phyloP scores from a whole-genome alignment of 305 asterid species.

The Caryopteris hybrid region DNA sequence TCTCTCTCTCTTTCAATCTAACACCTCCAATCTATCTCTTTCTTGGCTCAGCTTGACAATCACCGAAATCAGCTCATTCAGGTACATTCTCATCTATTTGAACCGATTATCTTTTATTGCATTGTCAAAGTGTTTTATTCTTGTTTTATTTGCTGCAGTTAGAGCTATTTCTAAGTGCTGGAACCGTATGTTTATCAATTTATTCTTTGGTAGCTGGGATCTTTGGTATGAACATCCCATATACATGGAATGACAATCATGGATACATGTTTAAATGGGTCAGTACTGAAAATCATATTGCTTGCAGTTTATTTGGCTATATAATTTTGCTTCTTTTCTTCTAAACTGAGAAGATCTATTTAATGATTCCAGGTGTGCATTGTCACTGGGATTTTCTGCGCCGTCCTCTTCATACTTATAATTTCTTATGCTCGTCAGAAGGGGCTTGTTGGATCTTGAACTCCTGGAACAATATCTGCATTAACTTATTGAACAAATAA shows the following conservation, averaged over 20 bases:
- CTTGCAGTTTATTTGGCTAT: background rate
- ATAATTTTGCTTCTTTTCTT: background rate
- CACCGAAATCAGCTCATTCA: slow-evolving; percentile 96
- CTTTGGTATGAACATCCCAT: slow-evolving; percentile 93
- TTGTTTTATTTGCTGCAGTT: slow-evolving; percentile 41
- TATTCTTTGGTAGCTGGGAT: slow-evolving; percentile 73
- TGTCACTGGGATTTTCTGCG: slow-evolving; percentile 27
- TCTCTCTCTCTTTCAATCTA: background rate
- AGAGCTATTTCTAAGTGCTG: slow-evolving; percentile 85
- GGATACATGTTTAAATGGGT: slow-evolving; percentile 95
- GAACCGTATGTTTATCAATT: slow-evolving; percentile 58
- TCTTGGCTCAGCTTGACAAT: slow-evolving; percentile 72
- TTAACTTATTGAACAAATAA: no score
- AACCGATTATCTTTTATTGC: background rate
- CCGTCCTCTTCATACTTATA: slow-evolving; percentile 39
- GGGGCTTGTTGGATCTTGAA: slow-evolving; percentile 79
- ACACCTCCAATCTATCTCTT: background rate
- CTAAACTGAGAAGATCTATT: background rate
- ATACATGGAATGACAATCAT: slow-evolving; percentile 57
- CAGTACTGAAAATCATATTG: slow-evolving; percentile 1
- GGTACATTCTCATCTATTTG: slow-evolving; percentile 31
- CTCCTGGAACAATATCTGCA: no score
- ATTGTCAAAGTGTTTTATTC: background rate
- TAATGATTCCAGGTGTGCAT: slow-evolving; percentile 48
- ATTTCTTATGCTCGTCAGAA: slow-evolving; percentile 67